phyloP scores from a whole-genome alignment of 2,329 filamentous ascomycete species.

The Trichophaea hybrida region DNA sequence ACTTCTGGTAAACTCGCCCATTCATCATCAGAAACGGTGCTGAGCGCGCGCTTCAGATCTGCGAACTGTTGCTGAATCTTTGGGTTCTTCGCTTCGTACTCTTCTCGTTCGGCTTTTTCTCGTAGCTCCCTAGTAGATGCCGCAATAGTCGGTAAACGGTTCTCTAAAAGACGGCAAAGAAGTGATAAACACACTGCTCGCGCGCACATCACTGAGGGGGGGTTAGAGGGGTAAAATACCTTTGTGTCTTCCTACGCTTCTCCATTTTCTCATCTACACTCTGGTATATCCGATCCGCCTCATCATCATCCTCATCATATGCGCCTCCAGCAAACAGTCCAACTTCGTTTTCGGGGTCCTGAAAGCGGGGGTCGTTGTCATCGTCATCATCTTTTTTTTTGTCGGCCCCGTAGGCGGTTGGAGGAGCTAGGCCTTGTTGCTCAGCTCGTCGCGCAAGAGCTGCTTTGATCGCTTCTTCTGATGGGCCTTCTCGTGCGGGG shows the following conservation, averaged over 20 bases:
- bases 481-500: slow-evolving; percentile 85
- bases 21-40: slow-evolving; percentile 81
- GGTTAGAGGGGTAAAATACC: slow-evolving; percentile 45
- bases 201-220: slow-evolving; percentile 3
- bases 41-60: slow-evolving; percentile 80
- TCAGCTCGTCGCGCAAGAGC: slow-evolving; percentile 87
- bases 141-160: slow-evolving; percentile 60
- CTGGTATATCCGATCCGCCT: slow-evolving; percentile 90
- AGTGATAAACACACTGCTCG: slow-evolving; percentile 45
- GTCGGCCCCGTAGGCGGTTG: slow-evolving; percentile 58
- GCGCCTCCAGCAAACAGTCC: slow-evolving; percentile 89
- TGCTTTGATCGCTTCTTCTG: slow-evolving; percentile 96
- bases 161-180: slow-evolving; percentile 41
- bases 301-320: slow-evolving; percentile 95
- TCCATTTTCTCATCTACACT: slow-evolving; percentile 97
- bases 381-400: slow-evolving; percentile 60
- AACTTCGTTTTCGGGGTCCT: slow-evolving; percentile 94
- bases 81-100: slow-evolving; percentile 93
- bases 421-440: slow-evolving; percentile 57
- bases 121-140: slow-evolving; percentile 66
- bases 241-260: slow-evolving; percentile 66
- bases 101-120: slow-evolving; percentile 77
- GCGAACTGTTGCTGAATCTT: slow-evolving; percentile 98
- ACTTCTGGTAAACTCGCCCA: slow-evolving; percentile 94
- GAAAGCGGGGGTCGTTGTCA: slow-evolving; percentile 67